These are phyloP conservation scores for Sporothrix curviconia DNA, from an alignment of 2,329 filamentous ascomycete genomes.

Conservation along the genomic window DNA sequence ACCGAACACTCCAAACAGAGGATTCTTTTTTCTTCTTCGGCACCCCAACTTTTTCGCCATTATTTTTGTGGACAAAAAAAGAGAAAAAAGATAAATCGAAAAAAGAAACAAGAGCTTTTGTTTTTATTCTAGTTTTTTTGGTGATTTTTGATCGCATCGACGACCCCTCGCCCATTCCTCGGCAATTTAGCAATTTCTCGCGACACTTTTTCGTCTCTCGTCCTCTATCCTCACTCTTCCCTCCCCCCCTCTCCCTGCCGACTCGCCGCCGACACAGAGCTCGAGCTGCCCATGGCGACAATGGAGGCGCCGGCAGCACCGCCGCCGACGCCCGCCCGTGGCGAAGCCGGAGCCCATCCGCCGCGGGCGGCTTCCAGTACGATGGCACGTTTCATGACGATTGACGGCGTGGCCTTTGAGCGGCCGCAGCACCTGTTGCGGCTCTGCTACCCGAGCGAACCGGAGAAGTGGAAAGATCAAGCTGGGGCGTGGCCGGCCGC, in stretches of 20 bases:
- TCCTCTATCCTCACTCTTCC: not conserved
- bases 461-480: slow-evolving; percentile 23
- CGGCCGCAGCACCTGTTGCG: slow-evolving; percentile 21
- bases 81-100: slow-evolving; percentile 16
- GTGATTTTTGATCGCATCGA: not conserved
- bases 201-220: not conserved
- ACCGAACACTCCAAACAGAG: too few species aligned
- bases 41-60: slow-evolving; percentile 9
- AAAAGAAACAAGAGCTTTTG: slow-evolving; percentile 5
- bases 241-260: not conserved
- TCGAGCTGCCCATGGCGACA: not conserved
- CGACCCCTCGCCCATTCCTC: not conserved
- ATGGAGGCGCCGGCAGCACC: slow-evolving; percentile 6
- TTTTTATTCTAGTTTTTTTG: not conserved
- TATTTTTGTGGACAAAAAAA: slow-evolving; percentile 16
- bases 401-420: slow-evolving; percentile 21
- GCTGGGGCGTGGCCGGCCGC: slow-evolving; percentile 20
- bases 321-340: not conserved
- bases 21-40: not conserved
- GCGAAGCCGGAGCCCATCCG: slow-evolving; percentile 21
- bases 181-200: not conserved
- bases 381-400: slow-evolving; percentile 20
- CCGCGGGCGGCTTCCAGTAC: slow-evolving; percentile 29
- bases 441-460: slow-evolving; percentile 20
- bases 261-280: not conserved